phyloP scores from a whole-genome alignment of 2,329 filamentous ascomycete species.

The Drechslerella dactyloides region DNA sequence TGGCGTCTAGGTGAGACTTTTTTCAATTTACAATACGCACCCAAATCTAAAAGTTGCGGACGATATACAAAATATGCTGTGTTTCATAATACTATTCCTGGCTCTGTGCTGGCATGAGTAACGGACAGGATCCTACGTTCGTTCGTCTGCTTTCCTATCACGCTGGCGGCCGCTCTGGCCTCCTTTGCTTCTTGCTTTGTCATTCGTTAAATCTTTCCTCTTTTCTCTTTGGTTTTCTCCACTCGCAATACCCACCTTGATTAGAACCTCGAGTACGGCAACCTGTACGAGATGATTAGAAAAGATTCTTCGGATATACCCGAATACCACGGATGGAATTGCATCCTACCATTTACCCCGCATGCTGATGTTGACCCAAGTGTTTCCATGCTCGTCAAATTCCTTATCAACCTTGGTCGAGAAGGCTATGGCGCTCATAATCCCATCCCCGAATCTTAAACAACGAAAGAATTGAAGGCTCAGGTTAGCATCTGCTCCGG shows the following conservation, averaged over 20 bases:
- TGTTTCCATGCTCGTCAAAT: slow-evolving; percentile 77
- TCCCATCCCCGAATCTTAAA: slow-evolving; percentile 70
- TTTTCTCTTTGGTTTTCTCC: not conserved
- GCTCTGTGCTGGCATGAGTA: too few species aligned
- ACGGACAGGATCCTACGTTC: too few species aligned
- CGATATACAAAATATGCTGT: too few species aligned
- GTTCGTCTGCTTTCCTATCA: not conserved
- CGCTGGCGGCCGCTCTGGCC: not conserved
- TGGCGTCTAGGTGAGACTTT: slow-evolving; percentile 1
- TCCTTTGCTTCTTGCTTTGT: not conserved
- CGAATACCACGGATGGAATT: slow-evolving; percentile 6
- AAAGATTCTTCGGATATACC: slow-evolving; percentile 34
- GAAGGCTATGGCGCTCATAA: slow-evolving; percentile 94
- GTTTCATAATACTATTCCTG: too few species aligned
- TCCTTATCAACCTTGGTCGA: slow-evolving; percentile 93
- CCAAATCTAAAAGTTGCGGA: too few species aligned
- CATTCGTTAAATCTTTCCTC: not conserved
- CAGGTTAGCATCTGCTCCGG: not conserved
- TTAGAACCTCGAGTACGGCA: slow-evolving; percentile 52
- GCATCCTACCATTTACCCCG: slow-evolving; percentile 77
- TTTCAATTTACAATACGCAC: too few species aligned
- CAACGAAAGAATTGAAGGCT: slow-evolving; percentile 1
- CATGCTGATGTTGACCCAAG: slow-evolving; percentile 84
- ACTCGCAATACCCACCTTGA: slow-evolving; percentile 9
- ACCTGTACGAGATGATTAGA: slow-evolving; percentile 45